A percentile compares a stretch with the other conserved stretches of the same genome.
These are phyloP conservation scores for Aspergillus ruber DNA, from an alignment of 2,329 filamentous ascomycete species.

Conservation along the genomic window DNA sequence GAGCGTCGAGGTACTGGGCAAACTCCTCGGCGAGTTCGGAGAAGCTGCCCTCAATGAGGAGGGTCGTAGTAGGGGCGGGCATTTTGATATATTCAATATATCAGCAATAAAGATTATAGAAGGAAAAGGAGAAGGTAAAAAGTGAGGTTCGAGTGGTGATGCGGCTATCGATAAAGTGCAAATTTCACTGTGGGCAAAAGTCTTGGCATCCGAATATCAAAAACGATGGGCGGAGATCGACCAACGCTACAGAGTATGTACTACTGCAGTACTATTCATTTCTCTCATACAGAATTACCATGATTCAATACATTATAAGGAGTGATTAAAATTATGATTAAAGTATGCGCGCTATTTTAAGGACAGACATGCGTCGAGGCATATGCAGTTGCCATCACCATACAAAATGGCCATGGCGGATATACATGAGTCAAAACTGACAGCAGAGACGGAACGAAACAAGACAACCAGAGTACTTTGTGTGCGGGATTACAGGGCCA, in stretches of 20 bases:
- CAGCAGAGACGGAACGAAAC: slow-evolving; percentile 1
- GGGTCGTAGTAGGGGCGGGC: slow-evolving; percentile 56
- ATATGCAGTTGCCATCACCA: no score
- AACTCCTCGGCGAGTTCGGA: slow-evolving; percentile 91
- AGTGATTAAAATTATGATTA: no score
- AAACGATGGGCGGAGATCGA: neutral
- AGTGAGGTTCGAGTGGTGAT: slow-evolving; percentile 1
- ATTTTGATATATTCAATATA: slow-evolving; percentile 32
- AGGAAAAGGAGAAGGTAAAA: slow-evolving; percentile 4
- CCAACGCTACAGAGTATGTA: no score
- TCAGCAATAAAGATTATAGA: neutral
- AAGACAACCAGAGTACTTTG: slow-evolving; percentile 2
- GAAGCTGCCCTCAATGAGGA: slow-evolving; percentile 83
- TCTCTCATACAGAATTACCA: no score
- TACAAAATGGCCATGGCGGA: no score
- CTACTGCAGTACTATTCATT: no score
- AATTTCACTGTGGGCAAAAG: slow-evolving; percentile 38
- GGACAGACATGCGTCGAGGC: no score
- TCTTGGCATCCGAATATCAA: slow-evolving; percentile 27
- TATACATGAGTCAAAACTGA: neutral
- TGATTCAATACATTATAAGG: no score
- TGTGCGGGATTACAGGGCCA: slow-evolving; percentile 45
- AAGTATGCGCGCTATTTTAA: no score
- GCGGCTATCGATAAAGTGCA: slow-evolving; percentile 30
- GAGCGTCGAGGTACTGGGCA: slow-evolving; percentile 83